A percentile compares a stretch with the other conserved stretches of the same genome.
These are phyloP conservation scores for Candida rishiriensis DNA, from an alignment of 805 yeast genomes.

Conservation along the genomic window DNA sequence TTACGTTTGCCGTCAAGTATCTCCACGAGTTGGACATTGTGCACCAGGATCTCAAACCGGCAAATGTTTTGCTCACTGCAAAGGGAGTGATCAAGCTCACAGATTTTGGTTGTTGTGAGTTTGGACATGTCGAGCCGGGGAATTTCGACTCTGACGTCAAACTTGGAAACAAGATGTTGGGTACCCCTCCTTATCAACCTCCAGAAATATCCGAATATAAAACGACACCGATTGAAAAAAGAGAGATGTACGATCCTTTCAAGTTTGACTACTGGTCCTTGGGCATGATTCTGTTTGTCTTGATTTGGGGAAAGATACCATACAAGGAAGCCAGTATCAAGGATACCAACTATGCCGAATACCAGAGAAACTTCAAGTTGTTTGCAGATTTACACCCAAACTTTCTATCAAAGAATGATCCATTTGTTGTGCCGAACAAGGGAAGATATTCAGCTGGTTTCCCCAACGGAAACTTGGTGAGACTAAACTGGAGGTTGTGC, in stretches of 20 bases:
- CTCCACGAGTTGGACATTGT: conserved; percentile 64
- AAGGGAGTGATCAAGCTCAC: conserved; percentile 64
- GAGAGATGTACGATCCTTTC: conserved; percentile 46
- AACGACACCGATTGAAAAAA: conserved; percentile 25
- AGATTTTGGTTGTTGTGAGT: conserved; percentile 73
- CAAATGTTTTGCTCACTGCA: conserved; percentile 56
- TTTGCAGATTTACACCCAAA: conserved; percentile 41
- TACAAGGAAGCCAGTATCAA: conserved; percentile 45
- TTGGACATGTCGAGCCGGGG: conserved; percentile 51
- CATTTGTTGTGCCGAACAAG: conserved; percentile 46
- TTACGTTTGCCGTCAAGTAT: conserved; percentile 55
- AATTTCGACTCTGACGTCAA: conserved; percentile 42
- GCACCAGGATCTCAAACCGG: conserved; percentile 74
- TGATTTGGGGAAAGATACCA: conserved; percentile 56
- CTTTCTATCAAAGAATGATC: conserved; percentile 45
- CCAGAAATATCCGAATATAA: conserved; percentile 63
- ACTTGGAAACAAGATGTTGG: conserved; percentile 46
- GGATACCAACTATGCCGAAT: conserved; percentile 55
- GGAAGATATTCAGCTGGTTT: conserved; percentile 30
- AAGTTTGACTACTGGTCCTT: conserved; percentile 70
- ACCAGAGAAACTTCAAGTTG: conserved; percentile 31
- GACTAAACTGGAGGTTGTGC: conserved; percentile 59
- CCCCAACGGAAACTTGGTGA: conserved; percentile 15
- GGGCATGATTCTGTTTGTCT: conserved; percentile 62
- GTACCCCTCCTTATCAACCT: conserved; percentile 78